phyloP scores from a whole-genome alignment of 208 protist species.

The Trypanosoma cruzi region DNA sequence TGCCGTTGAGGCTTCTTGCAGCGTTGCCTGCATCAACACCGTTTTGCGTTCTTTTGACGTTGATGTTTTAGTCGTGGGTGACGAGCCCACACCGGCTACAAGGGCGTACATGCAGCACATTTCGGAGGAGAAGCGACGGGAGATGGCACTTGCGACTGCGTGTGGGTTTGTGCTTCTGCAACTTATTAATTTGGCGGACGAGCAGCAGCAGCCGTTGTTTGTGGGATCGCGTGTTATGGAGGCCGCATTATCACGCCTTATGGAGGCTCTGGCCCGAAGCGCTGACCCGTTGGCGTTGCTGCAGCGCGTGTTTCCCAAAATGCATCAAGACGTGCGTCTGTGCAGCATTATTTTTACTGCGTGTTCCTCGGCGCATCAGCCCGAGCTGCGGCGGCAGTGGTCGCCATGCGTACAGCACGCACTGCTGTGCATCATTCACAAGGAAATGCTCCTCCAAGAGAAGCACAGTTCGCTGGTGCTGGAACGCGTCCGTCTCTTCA shows the following conservation, averaged over 20 bases:
- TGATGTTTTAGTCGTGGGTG: background rate
- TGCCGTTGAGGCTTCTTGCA: slow-evolving; percentile 14
- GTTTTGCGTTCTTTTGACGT: slow-evolving; percentile 14
- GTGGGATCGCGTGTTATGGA: background rate
- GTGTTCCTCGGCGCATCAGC: slow-evolving; percentile 6
- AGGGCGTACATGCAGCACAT: background rate
- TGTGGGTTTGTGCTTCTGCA: slow-evolving; percentile 19
- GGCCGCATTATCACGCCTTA: slow-evolving; percentile 25
- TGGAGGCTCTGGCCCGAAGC: slow-evolving; percentile 31
- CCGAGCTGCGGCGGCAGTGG: slow-evolving; percentile 8
- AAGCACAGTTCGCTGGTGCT: background rate
- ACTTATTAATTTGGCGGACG: background rate
- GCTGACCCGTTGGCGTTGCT: slow-evolving; percentile 26
- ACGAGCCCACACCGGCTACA: background rate
- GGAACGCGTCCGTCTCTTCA: slow-evolving; percentile 21
- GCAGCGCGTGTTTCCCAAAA: slow-evolving; percentile 30
- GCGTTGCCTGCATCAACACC: slow-evolving; percentile 11
- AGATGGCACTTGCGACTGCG: background rate
- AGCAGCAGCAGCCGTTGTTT: slow-evolving; percentile 11
- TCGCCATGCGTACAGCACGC: slow-evolving; percentile 17
- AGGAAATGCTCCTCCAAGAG: slow-evolving; percentile 4
- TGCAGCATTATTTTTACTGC: slow-evolving; percentile 28
- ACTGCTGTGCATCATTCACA: slow-evolving; percentile 18
- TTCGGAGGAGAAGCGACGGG: slow-evolving; percentile 1
- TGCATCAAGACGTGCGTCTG: slow-evolving; percentile 7